phyloP scores from a whole-genome alignment of 225 moss, liverwort and hornwort genomes.

The Thuidium tamariscinum region DNA sequence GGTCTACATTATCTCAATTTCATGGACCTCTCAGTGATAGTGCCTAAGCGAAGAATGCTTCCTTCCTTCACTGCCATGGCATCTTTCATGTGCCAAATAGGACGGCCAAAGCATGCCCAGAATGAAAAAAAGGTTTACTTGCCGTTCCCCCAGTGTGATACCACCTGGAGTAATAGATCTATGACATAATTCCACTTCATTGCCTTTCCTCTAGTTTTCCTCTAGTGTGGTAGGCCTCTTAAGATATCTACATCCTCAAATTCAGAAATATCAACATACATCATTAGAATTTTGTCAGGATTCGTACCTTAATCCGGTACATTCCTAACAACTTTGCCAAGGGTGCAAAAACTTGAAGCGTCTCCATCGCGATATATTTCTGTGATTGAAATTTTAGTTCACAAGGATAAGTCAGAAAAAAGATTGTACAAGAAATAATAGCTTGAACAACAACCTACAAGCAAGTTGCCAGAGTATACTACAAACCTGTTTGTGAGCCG shows the following conservation, averaged over 20 bases:
- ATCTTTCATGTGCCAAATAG: not conserved
- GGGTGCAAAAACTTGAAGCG: slow-evolving; percentile 97
- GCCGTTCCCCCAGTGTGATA: not conserved
- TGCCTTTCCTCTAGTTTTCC: not conserved
- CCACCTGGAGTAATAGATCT: not conserved
- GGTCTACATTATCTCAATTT: not conserved
- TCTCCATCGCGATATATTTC: slow-evolving; percentile 94
- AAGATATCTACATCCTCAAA: not conserved
- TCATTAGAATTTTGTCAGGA: not conserved
- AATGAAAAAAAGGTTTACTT: not conserved
- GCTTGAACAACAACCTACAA: not conserved
- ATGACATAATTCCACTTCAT: not conserved
- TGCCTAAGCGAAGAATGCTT: not conserved
- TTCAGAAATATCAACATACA: not conserved
- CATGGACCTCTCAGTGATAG: not conserved
- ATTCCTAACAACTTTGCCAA: slow-evolving; percentile 93
- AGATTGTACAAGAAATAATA: not conserved
- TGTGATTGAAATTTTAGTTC: not conserved
- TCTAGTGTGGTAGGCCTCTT: not conserved
- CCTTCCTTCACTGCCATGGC: not conserved
- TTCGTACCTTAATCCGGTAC: slow-evolving; percentile 80
- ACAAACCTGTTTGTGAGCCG: slow-evolving; percentile 85
- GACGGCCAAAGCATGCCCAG: not conserved
- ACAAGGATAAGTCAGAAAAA: not conserved
- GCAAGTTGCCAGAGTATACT: not conserved